Evolutionary conservation across 2,329 filamentous ascomycete species (phyloP).

Genomic region (Hymenoscyphus albidus): DNA sequence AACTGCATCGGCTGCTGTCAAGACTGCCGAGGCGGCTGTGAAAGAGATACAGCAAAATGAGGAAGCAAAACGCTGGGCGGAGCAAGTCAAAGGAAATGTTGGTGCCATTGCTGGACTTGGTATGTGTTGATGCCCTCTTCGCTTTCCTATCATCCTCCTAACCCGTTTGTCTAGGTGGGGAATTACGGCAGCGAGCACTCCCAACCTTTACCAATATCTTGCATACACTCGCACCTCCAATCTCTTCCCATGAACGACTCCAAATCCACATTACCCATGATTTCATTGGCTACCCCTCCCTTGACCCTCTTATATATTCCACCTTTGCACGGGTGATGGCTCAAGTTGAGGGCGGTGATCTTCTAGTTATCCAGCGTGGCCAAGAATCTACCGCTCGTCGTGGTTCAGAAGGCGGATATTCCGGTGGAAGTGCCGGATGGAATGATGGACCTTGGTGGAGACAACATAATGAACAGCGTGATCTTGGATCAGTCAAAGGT

Average conservation of each 20-base stretch:
- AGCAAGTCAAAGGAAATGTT: constrained; percentile 88
- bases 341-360: constrained; percentile 95
- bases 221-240: constrained; percentile 91
- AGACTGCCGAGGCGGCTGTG: constrained; percentile 87
- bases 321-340: constrained; percentile 96
- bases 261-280: constrained; percentile 98
- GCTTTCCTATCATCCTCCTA: not conserved
- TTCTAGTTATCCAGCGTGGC: constrained; percentile 90
- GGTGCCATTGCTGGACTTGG: constrained; percentile 71
- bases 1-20: constrained; percentile 71
- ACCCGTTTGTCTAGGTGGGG: constrained; percentile 61
- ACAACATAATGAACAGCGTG: constrained; percentile 63
- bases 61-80: constrained; percentile 93
- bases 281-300: constrained; percentile 85
- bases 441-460: constrained; percentile 97
- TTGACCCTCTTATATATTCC: constrained; percentile 86
- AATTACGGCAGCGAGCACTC: constrained; percentile 78
- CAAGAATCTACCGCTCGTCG: constrained; percentile 74
- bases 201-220: constrained; percentile 94
- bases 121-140: constrained; percentile 40
- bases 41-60: constrained; percentile 96
- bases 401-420: constrained; percentile 55
- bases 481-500: constrained; percentile 75
- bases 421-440: constrained; percentile 66
- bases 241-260: constrained; percentile 92